phyloP scores from a whole-genome alignment of 2,329 filamentous ascomycete species.

The Exophiala viscosa region DNA sequence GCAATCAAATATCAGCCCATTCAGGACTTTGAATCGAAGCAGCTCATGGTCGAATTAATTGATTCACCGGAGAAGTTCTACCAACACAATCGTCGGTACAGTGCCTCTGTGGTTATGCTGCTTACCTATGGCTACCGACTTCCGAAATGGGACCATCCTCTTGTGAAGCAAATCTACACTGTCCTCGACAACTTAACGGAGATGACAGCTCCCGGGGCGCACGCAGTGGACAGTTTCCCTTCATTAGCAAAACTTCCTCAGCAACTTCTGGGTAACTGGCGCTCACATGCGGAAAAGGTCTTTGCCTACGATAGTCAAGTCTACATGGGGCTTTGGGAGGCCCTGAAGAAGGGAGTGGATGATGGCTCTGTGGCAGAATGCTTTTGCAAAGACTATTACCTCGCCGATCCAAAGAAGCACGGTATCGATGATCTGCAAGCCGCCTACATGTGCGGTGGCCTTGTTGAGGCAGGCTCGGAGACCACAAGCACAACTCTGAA shows the following conservation, averaged over 20 bases:
- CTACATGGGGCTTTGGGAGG: constrained; percentile 41
- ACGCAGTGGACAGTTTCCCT: constrained; percentile 39
- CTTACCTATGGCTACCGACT: constrained; percentile 50
- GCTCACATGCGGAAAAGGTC: constrained; percentile 39
- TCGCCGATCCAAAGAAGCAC: constrained; percentile 9
- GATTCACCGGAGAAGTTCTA: constrained; percentile 41
- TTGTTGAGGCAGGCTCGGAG: constrained; percentile 25
- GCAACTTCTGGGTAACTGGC: constrained; percentile 33
- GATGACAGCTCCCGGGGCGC: neutral
- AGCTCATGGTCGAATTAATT: constrained; percentile 51
- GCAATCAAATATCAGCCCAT: constrained; percentile 52
- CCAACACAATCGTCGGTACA: constrained; percentile 47
- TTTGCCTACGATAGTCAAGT: constrained; percentile 44
- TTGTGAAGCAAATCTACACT: constrained; percentile 42
- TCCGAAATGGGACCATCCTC: constrained; percentile 39
- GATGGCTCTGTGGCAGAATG: constrained; percentile 33
- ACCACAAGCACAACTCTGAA: constrained; percentile 10
- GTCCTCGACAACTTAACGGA: constrained; percentile 35
- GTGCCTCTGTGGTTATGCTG: constrained; percentile 47
- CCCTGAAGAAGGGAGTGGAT: constrained; percentile 32
- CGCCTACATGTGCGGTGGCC: constrained; percentile 31
- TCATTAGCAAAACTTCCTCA: constrained; percentile 46
- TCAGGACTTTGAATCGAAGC: constrained; percentile 54
- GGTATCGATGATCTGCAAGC: constrained; percentile 34
- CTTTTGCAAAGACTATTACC: constrained; percentile 27